Percentiles rank a stretch among this genome's conserved stretches.
Conservation (phyloP, 805 yeast species). For the Cyberlindnera mycetangii region DNA sequence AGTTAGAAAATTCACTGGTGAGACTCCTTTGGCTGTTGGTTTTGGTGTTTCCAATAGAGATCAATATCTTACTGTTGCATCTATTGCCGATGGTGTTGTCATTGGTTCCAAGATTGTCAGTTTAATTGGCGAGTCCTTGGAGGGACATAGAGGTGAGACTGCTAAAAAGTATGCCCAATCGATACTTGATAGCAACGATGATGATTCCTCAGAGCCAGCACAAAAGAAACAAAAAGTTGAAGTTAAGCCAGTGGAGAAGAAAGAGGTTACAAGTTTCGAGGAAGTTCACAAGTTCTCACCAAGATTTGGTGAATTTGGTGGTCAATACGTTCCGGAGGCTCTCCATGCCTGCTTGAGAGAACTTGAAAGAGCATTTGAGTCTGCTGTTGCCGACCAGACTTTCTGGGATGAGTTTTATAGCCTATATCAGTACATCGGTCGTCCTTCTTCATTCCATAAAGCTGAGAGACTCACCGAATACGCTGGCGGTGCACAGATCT, state of each 20-base stretch:
- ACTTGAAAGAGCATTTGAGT: slow-evolving; percentile 83
- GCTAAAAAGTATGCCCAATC: slow-evolving; percentile 67
- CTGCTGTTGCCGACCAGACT: slow-evolving; percentile 80
- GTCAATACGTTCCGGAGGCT: slow-evolving; percentile 98
- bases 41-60: slow-evolving; percentile 95
- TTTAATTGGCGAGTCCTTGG: slow-evolving; percentile 59
- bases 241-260: slow-evolving; percentile 26
- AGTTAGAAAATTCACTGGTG: slow-evolving; percentile 73
- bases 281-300: slow-evolving; percentile 70
- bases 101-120: slow-evolving; percentile 87
- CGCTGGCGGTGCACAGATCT: slow-evolving; percentile 94
- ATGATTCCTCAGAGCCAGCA: slow-evolving; percentile 1
- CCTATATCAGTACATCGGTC: slow-evolving; percentile 88
- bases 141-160: slow-evolving; percentile 55
- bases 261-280: slow-evolving; percentile 35
- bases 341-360: slow-evolving; percentile 87
- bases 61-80: slow-evolving; percentile 78
- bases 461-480: slow-evolving; percentile 88
- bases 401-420: slow-evolving; percentile 93
- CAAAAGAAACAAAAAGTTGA: slow-evolving; percentile 31
- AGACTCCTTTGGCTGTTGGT: slow-evolving; percentile 89
- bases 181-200: slow-evolving; percentile 52
- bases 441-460: slow-evolving; percentile 89
- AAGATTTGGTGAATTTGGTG: slow-evolving; percentile 93
- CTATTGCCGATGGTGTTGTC: slow-evolving; percentile 90